A percentile compares a stretch with the other conserved stretches of the same genome.
These are phyloP conservation scores for Penicillium expansum DNA, from an alignment of 2,329 filamentous ascomycete genomes.

Conservation along the genomic window DNA sequence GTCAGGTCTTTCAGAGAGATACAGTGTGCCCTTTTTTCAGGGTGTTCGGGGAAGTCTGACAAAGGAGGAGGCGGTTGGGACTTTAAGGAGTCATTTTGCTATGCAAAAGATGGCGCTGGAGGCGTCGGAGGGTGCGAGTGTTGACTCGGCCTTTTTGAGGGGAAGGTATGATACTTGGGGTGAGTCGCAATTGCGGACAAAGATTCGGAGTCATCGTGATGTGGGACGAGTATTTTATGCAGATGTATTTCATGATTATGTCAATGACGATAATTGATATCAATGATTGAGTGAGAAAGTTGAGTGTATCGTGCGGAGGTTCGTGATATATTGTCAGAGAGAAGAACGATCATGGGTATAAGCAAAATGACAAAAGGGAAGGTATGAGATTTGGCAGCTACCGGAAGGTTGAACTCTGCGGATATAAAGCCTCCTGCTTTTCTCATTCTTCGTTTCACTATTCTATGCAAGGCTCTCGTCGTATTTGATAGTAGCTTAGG, in stretches of 20 bases:
- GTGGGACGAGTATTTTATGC: constrained; percentile 50
- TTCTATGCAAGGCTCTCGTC: too few relatives aligned
- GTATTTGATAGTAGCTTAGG: too few relatives aligned
- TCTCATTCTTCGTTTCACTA: too few relatives aligned
- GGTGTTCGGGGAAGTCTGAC: not conserved
- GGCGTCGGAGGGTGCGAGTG: constrained; percentile 31
- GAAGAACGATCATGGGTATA: too few relatives aligned
- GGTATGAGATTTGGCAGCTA: too few relatives aligned
- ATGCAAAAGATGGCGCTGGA: constrained; percentile 31
- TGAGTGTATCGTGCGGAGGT: too few relatives aligned
- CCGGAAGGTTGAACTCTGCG: too few relatives aligned
- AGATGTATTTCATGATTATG: constrained; percentile 50
- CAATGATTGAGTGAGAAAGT: not conserved
- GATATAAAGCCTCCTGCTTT: too few relatives aligned
- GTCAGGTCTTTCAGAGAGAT: not conserved
- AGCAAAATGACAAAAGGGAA: too few relatives aligned
- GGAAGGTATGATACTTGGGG: constrained; percentile 56
- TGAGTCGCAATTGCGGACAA: constrained; percentile 54
- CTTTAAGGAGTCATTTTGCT: constrained; percentile 19
- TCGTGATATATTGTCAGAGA: too few relatives aligned
- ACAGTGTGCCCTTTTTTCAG: not conserved
- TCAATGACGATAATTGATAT: constrained; percentile 1
- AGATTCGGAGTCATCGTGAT: constrained; percentile 52
- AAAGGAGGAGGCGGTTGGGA: not conserved
- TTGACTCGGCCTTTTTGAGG: constrained; percentile 52